Base-by-base conservation (phyloP, 139 green algal genomes). In the Chlorella sp. region DNA sequence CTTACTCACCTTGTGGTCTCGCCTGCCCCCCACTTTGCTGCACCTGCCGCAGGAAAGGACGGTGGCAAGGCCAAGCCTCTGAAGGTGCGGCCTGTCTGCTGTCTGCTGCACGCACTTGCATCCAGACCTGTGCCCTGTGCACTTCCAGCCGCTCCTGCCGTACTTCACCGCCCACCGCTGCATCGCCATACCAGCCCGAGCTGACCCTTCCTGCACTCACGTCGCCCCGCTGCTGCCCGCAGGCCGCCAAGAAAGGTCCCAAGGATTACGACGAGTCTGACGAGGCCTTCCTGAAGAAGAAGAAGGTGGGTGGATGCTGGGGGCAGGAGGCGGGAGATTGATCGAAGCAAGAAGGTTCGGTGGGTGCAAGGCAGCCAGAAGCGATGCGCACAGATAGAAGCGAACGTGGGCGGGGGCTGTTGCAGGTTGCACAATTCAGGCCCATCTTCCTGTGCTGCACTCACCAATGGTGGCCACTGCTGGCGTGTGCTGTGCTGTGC, bases 221-320 rank as follows among this genome's bases (percentile, higher is more conserved):
- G 57, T 15, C 36, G 73, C 36, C 60, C 15, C 69, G 60, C 7
- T 60, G 32, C 18, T 61, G 5, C 28, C 32, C 82, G 88, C 83
- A 93, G 90, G 57, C 66, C 18, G 61, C 79, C 61, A 90, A 86
- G 66, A 90, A 91, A n/a, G 42, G 30, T 1, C 21, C 24, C 39
- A 87, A 87, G 68, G 81, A 90, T 16, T 91, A 90, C 69, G 91
- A 93, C 87, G 91, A 93, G 71, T 60, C 86, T 57, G 91, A 93
- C 78, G 73, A 89, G 88, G 88, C 87, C 21, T 92, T 92, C 73
- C 57, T 93, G 42, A 86, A 86, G 40, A 93, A 93, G 80, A 93
- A 93, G 53, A 93, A 93, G 88, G 91, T 87, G 88, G 53, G 66
- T 53, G 39, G 48, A 22, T 37, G 26, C 15, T 83, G 86, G n/a